A percentile compares a stretch with the other conserved stretches of the same genome.
Evolutionary conservation across 2,329 filamentous ascomycete species (phyloP).

Genomic region (Alternaria alternata): DNA sequence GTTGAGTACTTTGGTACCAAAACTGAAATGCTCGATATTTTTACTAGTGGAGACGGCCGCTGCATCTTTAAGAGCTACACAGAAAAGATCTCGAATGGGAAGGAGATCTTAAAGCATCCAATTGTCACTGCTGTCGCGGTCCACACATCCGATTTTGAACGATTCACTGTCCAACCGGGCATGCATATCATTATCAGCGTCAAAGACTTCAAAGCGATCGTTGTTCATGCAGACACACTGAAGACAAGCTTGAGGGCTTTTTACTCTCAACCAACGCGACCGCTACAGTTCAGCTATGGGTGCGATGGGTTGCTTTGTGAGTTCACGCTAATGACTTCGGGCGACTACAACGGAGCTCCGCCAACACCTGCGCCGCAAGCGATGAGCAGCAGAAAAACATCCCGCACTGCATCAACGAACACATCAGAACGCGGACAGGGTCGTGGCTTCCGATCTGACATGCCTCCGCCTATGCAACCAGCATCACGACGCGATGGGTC

Average conservation of each 20-base stretch:
- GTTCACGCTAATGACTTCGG: constrained; percentile 84
- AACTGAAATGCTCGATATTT: constrained; percentile 82
- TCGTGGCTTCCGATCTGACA: constrained; percentile 45
- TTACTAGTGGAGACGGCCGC: constrained; percentile 69
- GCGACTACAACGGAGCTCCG: constrained; percentile 62
- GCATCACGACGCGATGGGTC: constrained; percentile 39
- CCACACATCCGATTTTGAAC: constrained; percentile 78
- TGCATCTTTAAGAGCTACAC: constrained; percentile 83
- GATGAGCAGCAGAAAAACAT: constrained; percentile 42
- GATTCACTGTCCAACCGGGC: constrained; percentile 76
- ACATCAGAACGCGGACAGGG: constrained; percentile 29
- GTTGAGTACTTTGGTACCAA: constrained; percentile 83
- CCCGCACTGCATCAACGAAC: constrained; percentile 35
- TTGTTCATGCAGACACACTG: constrained; percentile 75
- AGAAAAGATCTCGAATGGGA: constrained; percentile 76
- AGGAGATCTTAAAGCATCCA: constrained; percentile 79
- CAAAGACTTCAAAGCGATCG: constrained; percentile 82
- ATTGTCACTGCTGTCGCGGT: constrained; percentile 81
- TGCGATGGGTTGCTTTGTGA: constrained; percentile 74
- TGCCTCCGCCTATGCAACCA: constrained; percentile 53
- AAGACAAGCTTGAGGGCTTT: constrained; percentile 71
- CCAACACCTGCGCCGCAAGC: constrained; percentile 24
- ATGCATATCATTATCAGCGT: constrained; percentile 83
- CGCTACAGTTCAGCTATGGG: constrained; percentile 76
- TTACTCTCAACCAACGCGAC: constrained; percentile 75